phyloP scores from a whole-genome alignment of 2,329 filamentous ascomycete species.

The Aspergillus felis region DNA sequence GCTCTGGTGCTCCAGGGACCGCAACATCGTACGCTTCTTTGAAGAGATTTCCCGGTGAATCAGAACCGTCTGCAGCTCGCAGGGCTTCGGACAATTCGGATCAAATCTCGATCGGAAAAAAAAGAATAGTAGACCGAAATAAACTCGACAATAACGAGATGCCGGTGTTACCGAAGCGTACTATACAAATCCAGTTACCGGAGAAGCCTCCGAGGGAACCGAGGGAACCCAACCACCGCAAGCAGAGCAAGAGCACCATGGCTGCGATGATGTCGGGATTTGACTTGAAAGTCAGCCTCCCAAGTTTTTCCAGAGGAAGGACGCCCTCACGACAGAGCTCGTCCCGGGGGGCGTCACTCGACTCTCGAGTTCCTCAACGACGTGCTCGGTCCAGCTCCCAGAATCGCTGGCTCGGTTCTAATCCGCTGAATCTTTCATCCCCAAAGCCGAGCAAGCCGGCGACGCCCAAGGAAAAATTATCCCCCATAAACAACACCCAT shows the following conservation, averaged over 20 bases:
- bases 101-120: constrained; percentile 7
- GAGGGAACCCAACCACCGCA: constrained; percentile 1
- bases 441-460: constrained; percentile 43
- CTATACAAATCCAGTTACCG: constrained; percentile 39
- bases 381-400: constrained; percentile 19
- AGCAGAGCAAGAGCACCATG: constrained; percentile 41
- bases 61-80: constrained; percentile 31
- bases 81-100: constrained; percentile 30
- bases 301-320: constrained; percentile 33
- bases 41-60: constrained; percentile 25
- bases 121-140: constrained; percentile 34
- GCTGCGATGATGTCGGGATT: constrained; percentile 43
- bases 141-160: constrained; percentile 18
- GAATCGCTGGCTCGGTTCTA: constrained; percentile 49
- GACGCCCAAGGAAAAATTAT: constrained; percentile 57
- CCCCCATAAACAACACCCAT: constrained; percentile 69
- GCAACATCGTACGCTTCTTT: constrained; percentile 11
- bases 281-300: constrained; percentile 33
- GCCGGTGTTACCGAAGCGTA: constrained; percentile 34
- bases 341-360: constrained; percentile 36
- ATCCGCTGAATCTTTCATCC: constrained; percentile 42
- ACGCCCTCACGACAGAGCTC: constrained; percentile 38
- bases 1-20: constrained; percentile 7
- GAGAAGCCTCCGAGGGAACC: constrained; percentile 24
- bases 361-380: constrained; percentile 29